These are phyloP conservation scores for Cystofilobasidium macerans DNA, from an alignment of 768 basidiomycete species.

Conservation along the genomic window DNA sequence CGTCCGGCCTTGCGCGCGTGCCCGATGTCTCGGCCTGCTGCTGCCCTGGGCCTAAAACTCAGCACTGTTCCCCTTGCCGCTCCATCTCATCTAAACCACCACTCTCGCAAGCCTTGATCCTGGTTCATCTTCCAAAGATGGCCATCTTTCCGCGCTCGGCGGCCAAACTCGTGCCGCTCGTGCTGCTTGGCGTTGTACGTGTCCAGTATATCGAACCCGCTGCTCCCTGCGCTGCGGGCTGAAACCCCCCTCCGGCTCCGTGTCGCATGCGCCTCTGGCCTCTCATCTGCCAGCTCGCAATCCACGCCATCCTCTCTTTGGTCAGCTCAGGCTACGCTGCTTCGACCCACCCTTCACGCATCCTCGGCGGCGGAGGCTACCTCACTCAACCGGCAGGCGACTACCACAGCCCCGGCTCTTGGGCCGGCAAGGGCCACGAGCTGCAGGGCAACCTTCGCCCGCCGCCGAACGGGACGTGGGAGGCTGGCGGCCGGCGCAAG, in stretches of 20 bases:
- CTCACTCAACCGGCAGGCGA: constrained; percentile 22
- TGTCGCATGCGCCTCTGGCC: not conserved
- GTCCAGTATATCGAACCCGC: not conserved
- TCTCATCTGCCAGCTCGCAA: constrained; percentile 27
- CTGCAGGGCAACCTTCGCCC: constrained; percentile 15
- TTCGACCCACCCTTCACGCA: constrained; percentile 30
- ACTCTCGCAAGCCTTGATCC: too few relatives aligned
- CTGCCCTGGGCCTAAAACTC: too few relatives aligned
- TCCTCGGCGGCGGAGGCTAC: constrained; percentile 13
- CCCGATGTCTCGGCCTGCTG: too few relatives aligned
- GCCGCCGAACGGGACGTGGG: constrained; percentile 13
- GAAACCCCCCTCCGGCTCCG: not conserved
- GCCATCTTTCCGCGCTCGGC: constrained; percentile 15
- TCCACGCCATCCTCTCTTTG: constrained; percentile 35
- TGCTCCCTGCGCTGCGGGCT: not conserved
- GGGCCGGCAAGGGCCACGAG: constrained; percentile 17
- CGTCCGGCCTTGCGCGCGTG: too few relatives aligned
- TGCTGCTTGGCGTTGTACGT: constrained; percentile 6
- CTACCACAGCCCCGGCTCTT: constrained; percentile 29
- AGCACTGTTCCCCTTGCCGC: too few relatives aligned
- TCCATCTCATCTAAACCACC: too few relatives aligned
- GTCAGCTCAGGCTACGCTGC: constrained; percentile 37
- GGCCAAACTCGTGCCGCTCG: not conserved
- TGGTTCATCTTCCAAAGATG: too few relatives aligned
- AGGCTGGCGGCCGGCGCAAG: constrained; percentile 38